Conservation (phyloP, 148 eudicot species). For the Camellia japonica region DNA sequence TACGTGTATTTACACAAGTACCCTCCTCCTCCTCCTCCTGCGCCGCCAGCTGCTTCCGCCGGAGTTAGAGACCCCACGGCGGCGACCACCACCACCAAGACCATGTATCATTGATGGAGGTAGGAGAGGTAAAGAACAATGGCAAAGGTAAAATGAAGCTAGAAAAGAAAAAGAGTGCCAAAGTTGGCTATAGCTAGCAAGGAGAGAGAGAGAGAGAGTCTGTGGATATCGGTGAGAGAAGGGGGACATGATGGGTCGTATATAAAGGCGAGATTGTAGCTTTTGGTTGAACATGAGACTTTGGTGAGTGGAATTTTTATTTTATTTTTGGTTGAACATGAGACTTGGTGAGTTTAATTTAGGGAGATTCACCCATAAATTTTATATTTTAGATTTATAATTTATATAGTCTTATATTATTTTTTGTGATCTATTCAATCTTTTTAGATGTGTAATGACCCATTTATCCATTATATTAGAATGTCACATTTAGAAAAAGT, state of each 20-base stretch:
- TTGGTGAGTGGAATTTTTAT: not conserved
- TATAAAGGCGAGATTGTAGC: not conserved
- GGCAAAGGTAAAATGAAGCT: not conserved
- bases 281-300: conserved; percentile 8
- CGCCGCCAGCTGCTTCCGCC: conserved; percentile 20
- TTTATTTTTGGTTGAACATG: no score
- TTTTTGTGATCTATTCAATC: no score
- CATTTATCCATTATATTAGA: no score
- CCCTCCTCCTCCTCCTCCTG: conserved; percentile 22
- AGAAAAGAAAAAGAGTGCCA: not conserved
- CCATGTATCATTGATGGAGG: conserved; percentile 9
- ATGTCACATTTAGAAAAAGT: no score
- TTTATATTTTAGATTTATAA: no score
- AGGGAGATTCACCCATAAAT: no score
- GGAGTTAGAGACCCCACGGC: not conserved
- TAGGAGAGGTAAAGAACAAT: not conserved
- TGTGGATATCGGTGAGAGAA: conserved; percentile 15
- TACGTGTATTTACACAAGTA: conserved; percentile 18
- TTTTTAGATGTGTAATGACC: no score
- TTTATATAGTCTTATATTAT: no score
- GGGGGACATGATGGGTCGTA: conserved; percentile 11
- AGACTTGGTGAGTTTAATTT: no score
- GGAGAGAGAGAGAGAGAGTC: not conserved
- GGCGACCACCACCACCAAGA: not conserved
- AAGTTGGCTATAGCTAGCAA: not conserved